Base-by-base conservation (phyloP, 208 protist species). In the Crithidia expoeki region DNA sequence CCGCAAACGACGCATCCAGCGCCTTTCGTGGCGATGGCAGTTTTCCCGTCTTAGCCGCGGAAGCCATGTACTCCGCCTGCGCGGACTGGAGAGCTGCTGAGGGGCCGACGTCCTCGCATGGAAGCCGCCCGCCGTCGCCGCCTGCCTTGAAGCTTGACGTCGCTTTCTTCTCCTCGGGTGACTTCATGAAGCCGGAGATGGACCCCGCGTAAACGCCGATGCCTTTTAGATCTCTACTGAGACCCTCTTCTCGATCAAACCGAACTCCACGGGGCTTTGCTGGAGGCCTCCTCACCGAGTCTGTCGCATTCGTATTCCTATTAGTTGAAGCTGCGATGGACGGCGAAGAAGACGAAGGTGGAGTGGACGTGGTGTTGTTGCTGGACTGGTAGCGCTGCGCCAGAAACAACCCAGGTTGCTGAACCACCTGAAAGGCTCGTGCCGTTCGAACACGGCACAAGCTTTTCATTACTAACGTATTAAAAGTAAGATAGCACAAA, bases 131-230 rank as follows among this genome's bases (percentile, higher is more conserved):
- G 19, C 28, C 68, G 6, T 36, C 72, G 27, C 23, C 49, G 19
- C 62, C 46, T n/a, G 36, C 30, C 27, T 33, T 52, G 19, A 64
- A 57, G 27, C 63, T 47, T 10, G 69, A 16, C 2, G 71, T 38
- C 36, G 57, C 58, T 50, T 72, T 57, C 38, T 83, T 83, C 46
- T 89, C 78, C 23, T 63, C 66, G 7, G 77, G 73, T 12, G 83
- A 74, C 61, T 91, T 92, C 74, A 93, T 66, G 36, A 95, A 95
- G 30, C 81, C 90, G 10, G 85, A 85, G 60, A 95, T 80, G n/a
- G 90, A 91, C n/a, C 90, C 90, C 30, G 76, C 87, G 68, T 95
- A 95, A 16, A 83, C 70, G 21, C 73, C 79, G 47, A 95, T 88
- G 27, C 90, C 90, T 23, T 76, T 58, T 1, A 95, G 76, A 25